Evolutionary conservation across 2,329 filamentous ascomycete species (phyloP), one percentile per base, ranked within the genome.

Genomic region (Fusarium citri): DNA sequence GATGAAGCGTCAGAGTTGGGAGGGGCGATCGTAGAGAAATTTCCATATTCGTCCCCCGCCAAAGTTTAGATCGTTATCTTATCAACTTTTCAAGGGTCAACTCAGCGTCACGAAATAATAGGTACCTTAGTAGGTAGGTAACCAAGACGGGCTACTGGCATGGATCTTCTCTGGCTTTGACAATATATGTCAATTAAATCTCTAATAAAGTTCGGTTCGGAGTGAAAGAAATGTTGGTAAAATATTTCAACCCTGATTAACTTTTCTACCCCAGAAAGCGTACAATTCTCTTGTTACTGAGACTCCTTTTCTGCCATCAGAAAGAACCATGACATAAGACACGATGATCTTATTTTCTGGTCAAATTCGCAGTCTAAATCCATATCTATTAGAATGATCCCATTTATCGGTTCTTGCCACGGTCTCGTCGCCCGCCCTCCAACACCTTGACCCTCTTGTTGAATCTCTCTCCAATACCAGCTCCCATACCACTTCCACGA

Each of bases 381-480:
- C 43, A 48, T 28, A n/a, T 72, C 47, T 66, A 69, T 58, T 58
- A 62, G 48, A 14, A 20, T 30, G 46, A 23, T 43, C 23, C 12
- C 45, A 18, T 70, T 66, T 77, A 83, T 72, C 80, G 77, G 30
- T 77, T 78, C 73, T 83, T 85, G 49, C 82, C 81, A 59, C 82
- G 78, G 68, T 82, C 81, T 62, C 81, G 78, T 18, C 84, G 81
- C 23, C 84, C 84, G 25, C 77, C 76, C 61, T 87, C 84, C 72
- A 86, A 63, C 26, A 83, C 77, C 83, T 89, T 91, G 74, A 89
- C 83, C 78, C 87, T 88, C 83, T 93, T 93, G 75, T 89, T 89
- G 77, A 92, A 94, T 43, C 87, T 85, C 61, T 94, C 91, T 25
- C 94, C 94, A 76, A 94, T 89, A 61, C 88, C 87, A 9, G 83